Evolutionary conservation across 768 basidiomycete genomes (phyloP).

Genomic region (Suillus weaverae): DNA sequence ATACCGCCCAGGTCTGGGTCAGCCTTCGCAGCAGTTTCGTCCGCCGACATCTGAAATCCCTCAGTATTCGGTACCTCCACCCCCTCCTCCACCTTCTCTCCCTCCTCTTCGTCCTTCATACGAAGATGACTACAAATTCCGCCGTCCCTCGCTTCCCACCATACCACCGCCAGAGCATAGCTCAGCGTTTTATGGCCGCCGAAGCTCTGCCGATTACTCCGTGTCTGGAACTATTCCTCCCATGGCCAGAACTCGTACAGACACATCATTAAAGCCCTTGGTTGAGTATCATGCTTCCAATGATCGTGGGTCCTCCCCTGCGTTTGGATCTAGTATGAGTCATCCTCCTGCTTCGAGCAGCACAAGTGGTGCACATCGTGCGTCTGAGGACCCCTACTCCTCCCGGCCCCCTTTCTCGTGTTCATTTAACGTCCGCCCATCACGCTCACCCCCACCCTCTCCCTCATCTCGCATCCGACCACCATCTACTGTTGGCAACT

Average conservation of each 20-base stretch:
- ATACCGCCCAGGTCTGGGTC: constrained; percentile 21
- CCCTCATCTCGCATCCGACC: constrained; percentile 20
- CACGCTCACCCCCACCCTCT: constrained; percentile 18
- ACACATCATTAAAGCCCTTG: constrained; percentile 1
- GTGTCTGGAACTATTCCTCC: constrained; percentile 1
- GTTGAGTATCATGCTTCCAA: constrained; percentile 17
- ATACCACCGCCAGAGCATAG: constrained; percentile 13
- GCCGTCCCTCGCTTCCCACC: constrained; percentile 31
- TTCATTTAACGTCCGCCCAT: constrained; percentile 15
- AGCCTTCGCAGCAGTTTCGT: constrained; percentile 24
- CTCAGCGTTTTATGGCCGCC: constrained; percentile 3
- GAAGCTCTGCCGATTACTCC: constrained; percentile 13
- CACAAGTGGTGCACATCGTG: constrained; percentile 7
- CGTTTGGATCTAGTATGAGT: constrained; percentile 8
- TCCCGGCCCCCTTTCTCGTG: constrained; percentile 17
- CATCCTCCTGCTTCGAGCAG: constrained; percentile 4
- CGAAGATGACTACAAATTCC: constrained; percentile 33
- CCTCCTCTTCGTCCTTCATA: constrained; percentile 27
- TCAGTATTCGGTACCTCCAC: constrained; percentile 28
- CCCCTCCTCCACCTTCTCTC: constrained; percentile 26
- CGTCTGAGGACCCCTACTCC: constrained; percentile 14
- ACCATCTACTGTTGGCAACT: constrained; percentile 18
- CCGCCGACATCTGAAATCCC: constrained; percentile 23
- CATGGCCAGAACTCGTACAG: constrained; percentile 8
- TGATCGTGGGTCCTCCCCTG: constrained; percentile 12